These are phyloP conservation scores for Butyriboletus loyo DNA, from an alignment of 768 basidiomycete species.

Conservation along the genomic window DNA sequence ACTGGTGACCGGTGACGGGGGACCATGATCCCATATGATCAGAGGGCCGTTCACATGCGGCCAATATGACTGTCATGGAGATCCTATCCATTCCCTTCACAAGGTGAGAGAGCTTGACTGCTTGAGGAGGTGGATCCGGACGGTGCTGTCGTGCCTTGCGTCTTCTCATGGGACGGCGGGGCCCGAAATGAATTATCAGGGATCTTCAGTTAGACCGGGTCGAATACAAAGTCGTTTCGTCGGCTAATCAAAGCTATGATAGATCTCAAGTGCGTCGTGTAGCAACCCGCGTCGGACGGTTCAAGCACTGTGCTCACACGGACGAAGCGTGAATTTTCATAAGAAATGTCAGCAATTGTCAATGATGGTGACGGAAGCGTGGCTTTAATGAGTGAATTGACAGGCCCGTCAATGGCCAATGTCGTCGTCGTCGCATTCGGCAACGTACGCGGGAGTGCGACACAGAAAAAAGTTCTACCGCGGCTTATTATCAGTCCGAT, in stretches of 20 bases:
- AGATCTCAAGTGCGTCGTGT: neutral
- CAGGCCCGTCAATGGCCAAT: constrained; percentile 9
- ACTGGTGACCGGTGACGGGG: too few relatives aligned
- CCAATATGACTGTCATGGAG: neutral
- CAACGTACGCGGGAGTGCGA: neutral
- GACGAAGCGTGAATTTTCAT: neutral
- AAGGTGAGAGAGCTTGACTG: neutral
- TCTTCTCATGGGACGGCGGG: neutral
- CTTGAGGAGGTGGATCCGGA: neutral
- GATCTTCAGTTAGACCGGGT: neutral
- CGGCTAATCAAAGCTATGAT: neutral
- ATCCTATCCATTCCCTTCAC: too few relatives aligned
- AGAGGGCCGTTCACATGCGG: neutral
- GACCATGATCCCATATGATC: too few relatives aligned
- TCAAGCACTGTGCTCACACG: constrained; percentile 3
- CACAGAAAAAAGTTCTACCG: neutral
- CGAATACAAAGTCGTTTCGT: neutral
- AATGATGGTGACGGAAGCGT: neutral
- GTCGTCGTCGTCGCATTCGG: constrained; percentile 2
- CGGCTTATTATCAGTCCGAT: constrained; percentile 1
- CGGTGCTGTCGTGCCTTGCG: neutral
- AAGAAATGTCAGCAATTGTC: neutral
- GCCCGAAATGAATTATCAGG: neutral
- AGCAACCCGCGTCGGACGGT: neutral
- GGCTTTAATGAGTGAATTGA: constrained; percentile 13